Evolutionary conservation across 441 rosid species (phyloP).

Genomic region (Gossypium gossypioides): DNA sequence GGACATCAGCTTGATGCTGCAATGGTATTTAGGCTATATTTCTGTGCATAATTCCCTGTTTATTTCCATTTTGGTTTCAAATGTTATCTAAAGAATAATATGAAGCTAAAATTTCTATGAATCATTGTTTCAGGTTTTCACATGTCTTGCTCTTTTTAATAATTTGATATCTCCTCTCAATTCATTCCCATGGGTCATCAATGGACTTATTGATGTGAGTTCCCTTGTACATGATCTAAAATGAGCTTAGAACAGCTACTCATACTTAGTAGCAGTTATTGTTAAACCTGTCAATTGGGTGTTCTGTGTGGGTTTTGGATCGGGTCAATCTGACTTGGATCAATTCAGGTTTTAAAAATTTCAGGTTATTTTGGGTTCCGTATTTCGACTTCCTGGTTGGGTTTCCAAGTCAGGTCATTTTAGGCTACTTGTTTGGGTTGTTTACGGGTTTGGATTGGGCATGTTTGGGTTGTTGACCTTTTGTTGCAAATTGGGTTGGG

Average conservation of each 20-base stretch:
- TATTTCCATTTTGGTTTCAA: conserved; percentile 5
- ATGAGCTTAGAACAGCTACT: conserved; percentile 10
- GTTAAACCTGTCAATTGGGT: no score
- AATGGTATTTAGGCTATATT: conserved; percentile 37
- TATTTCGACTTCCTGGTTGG: no score
- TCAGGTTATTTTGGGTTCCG: no score
- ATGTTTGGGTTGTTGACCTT: no score
- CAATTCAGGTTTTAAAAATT: no score
- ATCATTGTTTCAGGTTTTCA: conserved; percentile 62
- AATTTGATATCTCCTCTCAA: conserved; percentile 84
- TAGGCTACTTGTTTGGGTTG: no score
- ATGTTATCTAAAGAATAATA: conserved; percentile 3
- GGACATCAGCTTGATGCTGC: conserved; percentile 97
- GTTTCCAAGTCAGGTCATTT: no score
- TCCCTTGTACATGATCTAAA: conserved; percentile 12
- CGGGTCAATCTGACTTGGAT: no score
- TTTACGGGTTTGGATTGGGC: no score
- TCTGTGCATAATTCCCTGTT: background rate
- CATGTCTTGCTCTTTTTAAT: conserved; percentile 87
- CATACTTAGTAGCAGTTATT: background rate
- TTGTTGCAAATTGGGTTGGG: no score
- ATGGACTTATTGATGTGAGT: conserved; percentile 92
- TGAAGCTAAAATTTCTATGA: conserved; percentile 18
- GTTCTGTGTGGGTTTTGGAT: no score
- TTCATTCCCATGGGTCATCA: conserved; percentile 95